Conservation (phyloP, 805 yeast genomes). For the Pichia thaimueangensis region DNA sequence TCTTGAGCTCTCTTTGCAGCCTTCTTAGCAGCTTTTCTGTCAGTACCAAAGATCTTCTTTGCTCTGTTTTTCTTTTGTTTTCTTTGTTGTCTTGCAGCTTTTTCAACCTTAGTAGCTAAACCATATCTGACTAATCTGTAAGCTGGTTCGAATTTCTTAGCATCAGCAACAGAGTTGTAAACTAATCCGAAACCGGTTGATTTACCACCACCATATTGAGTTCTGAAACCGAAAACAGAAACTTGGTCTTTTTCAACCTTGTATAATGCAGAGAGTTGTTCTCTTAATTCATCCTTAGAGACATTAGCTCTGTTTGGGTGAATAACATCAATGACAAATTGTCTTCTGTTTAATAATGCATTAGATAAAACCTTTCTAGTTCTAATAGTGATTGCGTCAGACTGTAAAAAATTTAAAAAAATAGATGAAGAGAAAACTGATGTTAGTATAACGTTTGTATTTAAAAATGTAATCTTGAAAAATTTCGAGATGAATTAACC, state of each 20-base stretch:
- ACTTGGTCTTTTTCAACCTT: slow-evolving; percentile 63
- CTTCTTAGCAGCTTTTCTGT: slow-evolving; percentile 87
- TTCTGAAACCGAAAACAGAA: slow-evolving; percentile 98
- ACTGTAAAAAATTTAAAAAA: slow-evolving; percentile 36
- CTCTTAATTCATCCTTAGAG: slow-evolving; percentile 98
- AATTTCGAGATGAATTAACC: too few species aligned
- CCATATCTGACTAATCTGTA: slow-evolving; percentile 99
- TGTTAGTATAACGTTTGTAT: slow-evolving; percentile 18
- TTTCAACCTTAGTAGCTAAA: slow-evolving; percentile 91
- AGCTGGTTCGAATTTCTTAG: slow-evolving; percentile 97
- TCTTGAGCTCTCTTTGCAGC: slow-evolving; percentile 88
- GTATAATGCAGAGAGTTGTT: slow-evolving; percentile 51
- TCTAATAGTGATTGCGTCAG: slow-evolving; percentile 99
- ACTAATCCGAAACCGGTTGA: slow-evolving; percentile 99
- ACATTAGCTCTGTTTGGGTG: slow-evolving; percentile 99
- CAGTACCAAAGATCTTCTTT: slow-evolving; percentile 98
- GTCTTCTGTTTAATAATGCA: slow-evolving; percentile 99
- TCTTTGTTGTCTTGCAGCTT: slow-evolving; percentile 99
- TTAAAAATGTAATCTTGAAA: not conserved
- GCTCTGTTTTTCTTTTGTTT: slow-evolving; percentile 99
- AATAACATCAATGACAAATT: slow-evolving; percentile 97
- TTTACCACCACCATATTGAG: slow-evolving; percentile 99
- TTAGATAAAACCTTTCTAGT: slow-evolving; percentile 98
- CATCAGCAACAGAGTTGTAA: slow-evolving; percentile 96
- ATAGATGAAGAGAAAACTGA: not conserved